Percentiles rank a stretch among this genome's conserved stretches.
Evolutionary conservation across 176 grass and related monocot genomes (phyloP).

Genomic region (Elymus sibiricus): DNA sequence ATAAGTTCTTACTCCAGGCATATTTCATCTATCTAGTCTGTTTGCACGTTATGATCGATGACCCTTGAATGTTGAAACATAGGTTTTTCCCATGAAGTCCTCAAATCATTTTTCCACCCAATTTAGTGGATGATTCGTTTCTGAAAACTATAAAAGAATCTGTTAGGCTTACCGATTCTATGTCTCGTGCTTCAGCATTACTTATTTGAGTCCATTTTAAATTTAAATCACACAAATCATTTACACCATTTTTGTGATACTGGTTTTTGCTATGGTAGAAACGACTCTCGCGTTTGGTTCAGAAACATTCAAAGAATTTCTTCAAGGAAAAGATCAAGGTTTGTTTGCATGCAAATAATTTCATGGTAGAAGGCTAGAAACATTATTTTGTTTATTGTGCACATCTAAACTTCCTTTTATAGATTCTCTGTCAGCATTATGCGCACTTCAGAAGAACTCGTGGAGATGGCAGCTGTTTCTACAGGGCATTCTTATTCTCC

Average conservation of each 20-base stretch:
- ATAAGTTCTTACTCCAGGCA: neutral
- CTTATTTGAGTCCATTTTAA: neutral
- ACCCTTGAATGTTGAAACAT: neutral
- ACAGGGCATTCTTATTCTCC: slow-evolving; percentile 27
- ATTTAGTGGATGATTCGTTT: neutral
- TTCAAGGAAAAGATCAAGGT: slow-evolving; percentile 26
- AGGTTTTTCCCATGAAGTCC: neutral
- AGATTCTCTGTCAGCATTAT: slow-evolving; percentile 17
- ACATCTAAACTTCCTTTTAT: neutral
- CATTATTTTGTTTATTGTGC: neutral
- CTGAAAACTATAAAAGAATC: neutral
- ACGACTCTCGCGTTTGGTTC: neutral
- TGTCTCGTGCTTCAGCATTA: neutral
- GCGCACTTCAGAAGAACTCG: slow-evolving; percentile 4
- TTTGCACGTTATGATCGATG: neutral
- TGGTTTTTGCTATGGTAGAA: neutral
- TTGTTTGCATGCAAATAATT: neutral
- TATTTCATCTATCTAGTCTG: neutral
- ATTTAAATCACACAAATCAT: neutral
- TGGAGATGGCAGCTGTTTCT: slow-evolving; percentile 23
- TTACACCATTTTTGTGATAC: neutral
- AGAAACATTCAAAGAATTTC: neutral
- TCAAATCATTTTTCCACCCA: neutral
- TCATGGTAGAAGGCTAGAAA: neutral
- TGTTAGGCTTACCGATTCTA: neutral